Conservation (phyloP, 2,329 filamentous ascomycete genomes). For the Ascochyta clinopodiicola region DNA sequence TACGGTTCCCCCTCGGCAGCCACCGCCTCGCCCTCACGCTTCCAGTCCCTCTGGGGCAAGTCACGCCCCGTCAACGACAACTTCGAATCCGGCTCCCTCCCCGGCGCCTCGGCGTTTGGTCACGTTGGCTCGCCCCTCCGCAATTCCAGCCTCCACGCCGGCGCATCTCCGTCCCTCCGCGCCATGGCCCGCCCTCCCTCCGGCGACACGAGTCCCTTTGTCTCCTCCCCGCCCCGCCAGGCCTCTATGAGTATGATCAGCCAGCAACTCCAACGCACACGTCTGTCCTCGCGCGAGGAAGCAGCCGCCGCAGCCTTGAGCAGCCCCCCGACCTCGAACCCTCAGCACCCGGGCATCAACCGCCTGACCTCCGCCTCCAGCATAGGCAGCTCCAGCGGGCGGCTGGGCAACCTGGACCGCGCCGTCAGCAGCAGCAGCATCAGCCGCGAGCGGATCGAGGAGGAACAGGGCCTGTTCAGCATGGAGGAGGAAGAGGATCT, state of each 20-base stretch:
- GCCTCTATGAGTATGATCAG: slow-evolving; percentile 68
- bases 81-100: slow-evolving; percentile 43
- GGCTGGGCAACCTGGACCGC: slow-evolving; percentile 44
- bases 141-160: slow-evolving; percentile 62
- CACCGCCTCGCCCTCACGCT: slow-evolving; percentile 66
- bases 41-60: slow-evolving; percentile 63
- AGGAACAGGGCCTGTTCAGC: slow-evolving; percentile 52
- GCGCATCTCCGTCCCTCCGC: slow-evolving; percentile 58
- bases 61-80: slow-evolving; percentile 57
- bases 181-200: slow-evolving; percentile 57
- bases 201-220: slow-evolving; percentile 57
- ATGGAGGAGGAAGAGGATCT: slow-evolving; percentile 52
- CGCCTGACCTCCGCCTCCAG: slow-evolving; percentile 44
- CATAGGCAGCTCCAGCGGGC: slow-evolving; percentile 38
- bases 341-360: slow-evolving; percentile 72
- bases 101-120: slow-evolving; percentile 58
- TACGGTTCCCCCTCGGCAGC: slow-evolving; percentile 59
- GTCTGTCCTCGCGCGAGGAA: slow-evolving; percentile 47
- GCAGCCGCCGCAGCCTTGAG: slow-evolving; percentile 2
- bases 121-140: slow-evolving; percentile 71
- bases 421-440: slow-evolving; percentile 51
- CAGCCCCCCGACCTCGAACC: slow-evolving; percentile 29
- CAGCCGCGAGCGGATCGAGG: slow-evolving; percentile 50
- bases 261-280: slow-evolving; percentile 60
- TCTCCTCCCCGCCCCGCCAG: slow-evolving; percentile 63